Percentiles rank a stretch among this genome's conserved stretches.
Conservation (phyloP, 495 filamentous ascomycete species). For the Talaromyces liani region DNA sequence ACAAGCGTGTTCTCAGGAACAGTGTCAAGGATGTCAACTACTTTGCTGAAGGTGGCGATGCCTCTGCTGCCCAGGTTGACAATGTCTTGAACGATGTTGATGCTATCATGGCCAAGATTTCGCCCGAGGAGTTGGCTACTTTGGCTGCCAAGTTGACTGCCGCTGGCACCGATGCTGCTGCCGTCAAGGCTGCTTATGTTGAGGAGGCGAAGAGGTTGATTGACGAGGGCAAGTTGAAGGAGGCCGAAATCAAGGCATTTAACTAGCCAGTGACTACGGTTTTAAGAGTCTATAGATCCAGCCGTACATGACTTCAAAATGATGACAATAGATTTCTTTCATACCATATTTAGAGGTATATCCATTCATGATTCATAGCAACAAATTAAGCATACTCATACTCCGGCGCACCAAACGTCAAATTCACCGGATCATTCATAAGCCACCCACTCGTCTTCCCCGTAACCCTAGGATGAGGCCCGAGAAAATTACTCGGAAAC, state of each 20-base stretch:
- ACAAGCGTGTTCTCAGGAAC: constrained; percentile 87
- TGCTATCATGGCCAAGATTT: constrained; percentile 79
- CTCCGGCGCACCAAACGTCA: neutral
- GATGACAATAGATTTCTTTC: neutral
- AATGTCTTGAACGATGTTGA: constrained; percentile 80
- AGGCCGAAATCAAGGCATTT: constrained; percentile 58
- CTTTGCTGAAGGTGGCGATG: constrained; percentile 54
- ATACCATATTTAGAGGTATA: neutral
- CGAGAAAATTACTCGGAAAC: constrained; percentile 46
- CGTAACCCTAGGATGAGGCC: constrained; percentile 21
- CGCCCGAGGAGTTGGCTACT: constrained; percentile 76
- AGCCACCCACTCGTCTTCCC: constrained; percentile 20
- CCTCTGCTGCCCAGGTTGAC: constrained; percentile 69
- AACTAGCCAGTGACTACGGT: constrained; percentile 13
- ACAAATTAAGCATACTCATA: constrained; percentile 3
- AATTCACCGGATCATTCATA: constrained; percentile 16
- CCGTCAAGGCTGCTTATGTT: constrained; percentile 59
- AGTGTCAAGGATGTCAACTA: constrained; percentile 97
- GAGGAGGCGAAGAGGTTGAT: constrained; percentile 68
- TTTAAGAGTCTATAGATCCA: neutral
- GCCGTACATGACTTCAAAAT: neutral
- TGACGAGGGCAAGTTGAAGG: constrained; percentile 75
- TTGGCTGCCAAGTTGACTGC: constrained; percentile 66
- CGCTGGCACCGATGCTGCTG: constrained; percentile 45
- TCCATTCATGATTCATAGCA: neutral